Percentiles rank a stretch among this genome's conserved stretches.
Evolutionary conservation across 176 grass and related monocot genomes (phyloP).

Genomic region (Neostapfia colusana): DNA sequence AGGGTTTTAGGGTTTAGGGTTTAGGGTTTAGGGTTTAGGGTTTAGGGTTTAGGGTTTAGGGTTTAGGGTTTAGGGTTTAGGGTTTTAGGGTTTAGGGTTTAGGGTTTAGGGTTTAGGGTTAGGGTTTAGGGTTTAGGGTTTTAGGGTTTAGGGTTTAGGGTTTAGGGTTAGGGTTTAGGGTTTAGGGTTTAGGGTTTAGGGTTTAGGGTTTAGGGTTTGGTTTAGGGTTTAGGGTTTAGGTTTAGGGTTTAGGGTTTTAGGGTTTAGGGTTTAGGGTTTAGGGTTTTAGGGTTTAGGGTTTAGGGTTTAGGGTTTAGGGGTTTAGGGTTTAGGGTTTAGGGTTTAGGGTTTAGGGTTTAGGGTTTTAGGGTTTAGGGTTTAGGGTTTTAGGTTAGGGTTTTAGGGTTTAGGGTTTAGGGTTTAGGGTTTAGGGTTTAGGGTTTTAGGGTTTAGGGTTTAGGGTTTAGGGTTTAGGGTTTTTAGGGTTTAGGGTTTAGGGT

Average conservation of each 20-base stretch:
- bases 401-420: slow-evolving; percentile 33
- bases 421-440: slow-evolving; percentile 14
- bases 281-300: slow-evolving; percentile 24
- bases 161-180: slow-evolving; percentile 4
- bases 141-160: slow-evolving; percentile 9
- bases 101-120: too few relatives aligned
- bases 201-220: too few relatives aligned
- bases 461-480: slow-evolving; percentile 23
- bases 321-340: slow-evolving; percentile 1
- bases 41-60: not conserved
- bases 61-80: not conserved
- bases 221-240: slow-evolving; percentile 1
- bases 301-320: slow-evolving; percentile 12
- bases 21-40: slow-evolving; percentile 2
- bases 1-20: not conserved
- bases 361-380: slow-evolving; percentile 26
- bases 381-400: slow-evolving; percentile 29
- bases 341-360: not conserved
- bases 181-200: slow-evolving; percentile 19
- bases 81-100: not conserved
- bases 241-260: slow-evolving; percentile 11
- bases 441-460: not conserved
- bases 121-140: slow-evolving; percentile 20
- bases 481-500: slow-evolving; percentile 24
- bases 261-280: slow-evolving; percentile 14